Conservation (phyloP, 1,284 basidiomycete genomes). For the Cryptococcus hybrid region DNA sequence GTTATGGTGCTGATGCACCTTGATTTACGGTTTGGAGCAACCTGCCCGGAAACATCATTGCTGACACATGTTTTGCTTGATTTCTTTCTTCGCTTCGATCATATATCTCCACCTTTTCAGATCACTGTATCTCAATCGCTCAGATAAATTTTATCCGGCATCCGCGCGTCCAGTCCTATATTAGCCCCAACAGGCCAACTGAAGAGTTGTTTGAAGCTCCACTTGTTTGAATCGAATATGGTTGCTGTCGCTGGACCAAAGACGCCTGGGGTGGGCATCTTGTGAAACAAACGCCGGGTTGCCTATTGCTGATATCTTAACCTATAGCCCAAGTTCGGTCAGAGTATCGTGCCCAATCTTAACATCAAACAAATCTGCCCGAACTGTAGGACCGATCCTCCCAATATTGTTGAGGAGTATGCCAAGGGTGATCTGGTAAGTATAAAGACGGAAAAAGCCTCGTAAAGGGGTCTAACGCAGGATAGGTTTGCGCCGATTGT, state of each 20-base stretch:
- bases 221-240: slow-evolving; percentile 10
- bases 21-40: background rate
- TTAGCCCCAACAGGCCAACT: too few relatives aligned
- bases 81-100: background rate
- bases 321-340: slow-evolving; percentile 55
- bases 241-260: slow-evolving; percentile 34
- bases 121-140: slow-evolving; percentile 9
- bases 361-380: slow-evolving; percentile 90
- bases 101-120: background rate
- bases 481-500: slow-evolving; percentile 76
- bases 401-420: slow-evolving; percentile 95
- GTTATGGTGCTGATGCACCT: background rate
- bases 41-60: background rate
- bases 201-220: background rate
- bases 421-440: slow-evolving; percentile 90
- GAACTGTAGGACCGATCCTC: slow-evolving; percentile 88
- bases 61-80: slow-evolving; percentile 7
- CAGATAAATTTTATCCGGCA: background rate
- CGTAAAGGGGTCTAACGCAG: background rate
- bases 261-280: slow-evolving; percentile 26
- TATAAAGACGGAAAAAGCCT: background rate
- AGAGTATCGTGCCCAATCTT: slow-evolving; percentile 58
- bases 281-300: background rate
- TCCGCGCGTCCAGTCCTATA: too few relatives aligned
- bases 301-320: slow-evolving; percentile 17